Percentiles rank a stretch among this genome's conserved stretches.
phyloP scores from a whole-genome alignment of 1,139 yeast genomes.

The Candida sojae region DNA sequence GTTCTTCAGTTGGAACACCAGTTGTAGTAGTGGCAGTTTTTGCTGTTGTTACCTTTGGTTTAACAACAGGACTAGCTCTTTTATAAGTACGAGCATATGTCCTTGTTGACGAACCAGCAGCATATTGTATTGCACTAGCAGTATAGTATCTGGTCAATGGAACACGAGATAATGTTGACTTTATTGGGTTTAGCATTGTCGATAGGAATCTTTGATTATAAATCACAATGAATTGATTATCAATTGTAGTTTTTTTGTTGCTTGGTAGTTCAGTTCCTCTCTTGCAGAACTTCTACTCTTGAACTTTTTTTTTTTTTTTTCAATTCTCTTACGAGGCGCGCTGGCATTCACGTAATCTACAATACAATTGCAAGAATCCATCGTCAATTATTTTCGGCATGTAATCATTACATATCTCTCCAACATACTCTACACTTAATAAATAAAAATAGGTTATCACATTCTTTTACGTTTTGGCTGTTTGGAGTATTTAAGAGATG shows the following conservation, averaged over 20 bases:
- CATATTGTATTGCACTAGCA: neutral
- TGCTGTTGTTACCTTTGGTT: conserved; percentile 2
- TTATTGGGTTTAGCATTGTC: conserved; percentile 5
- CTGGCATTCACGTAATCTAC: too few relatives aligned
- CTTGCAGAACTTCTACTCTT: too few relatives aligned
- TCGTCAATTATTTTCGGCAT: too few relatives aligned
- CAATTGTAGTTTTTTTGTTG: neutral
- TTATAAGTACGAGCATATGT: conserved; percentile 5
- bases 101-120: neutral
- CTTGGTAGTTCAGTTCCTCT: neutral
- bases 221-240: neutral
- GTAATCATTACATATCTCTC: neutral
- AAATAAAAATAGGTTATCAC: neutral
- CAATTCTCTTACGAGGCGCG: too few relatives aligned
- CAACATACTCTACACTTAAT: neutral
- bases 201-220: neutral
- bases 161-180: neutral
- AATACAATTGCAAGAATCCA: too few relatives aligned
- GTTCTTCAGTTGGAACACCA: conserved; percentile 2
- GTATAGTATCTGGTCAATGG: neutral
- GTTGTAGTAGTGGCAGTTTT: conserved; percentile 6
- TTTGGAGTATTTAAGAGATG: neutral
- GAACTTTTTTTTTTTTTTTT: too few relatives aligned
- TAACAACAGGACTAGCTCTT: conserved; percentile 12
- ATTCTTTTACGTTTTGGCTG: neutral